Percentiles rank a stretch among this genome's conserved stretches.
These are phyloP conservation scores for Zygnema cylindricum DNA, from an alignment of 139 green algal genomes.

Conservation along the genomic window DNA sequence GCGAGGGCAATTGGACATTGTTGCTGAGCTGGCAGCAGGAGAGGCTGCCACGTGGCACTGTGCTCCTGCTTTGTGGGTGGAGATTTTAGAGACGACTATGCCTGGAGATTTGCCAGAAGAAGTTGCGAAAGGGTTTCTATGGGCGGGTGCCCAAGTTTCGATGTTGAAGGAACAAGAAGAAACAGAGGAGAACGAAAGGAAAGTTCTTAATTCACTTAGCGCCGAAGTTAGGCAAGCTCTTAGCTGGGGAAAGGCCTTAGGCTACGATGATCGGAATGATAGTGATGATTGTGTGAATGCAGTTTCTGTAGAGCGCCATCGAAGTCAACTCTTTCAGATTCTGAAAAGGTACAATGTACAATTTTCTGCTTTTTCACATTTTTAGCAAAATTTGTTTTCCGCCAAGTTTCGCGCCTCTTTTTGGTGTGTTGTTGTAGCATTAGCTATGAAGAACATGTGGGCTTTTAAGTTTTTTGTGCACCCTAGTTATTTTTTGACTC, in stretches of 20 bases:
- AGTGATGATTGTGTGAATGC: constrained; percentile 34
- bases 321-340: background rate
- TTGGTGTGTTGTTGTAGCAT: no score
- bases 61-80: constrained; percentile 32
- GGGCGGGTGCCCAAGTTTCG: constrained; percentile 4
- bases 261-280: background rate
- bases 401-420: no score
- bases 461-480: no score
- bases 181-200: background rate
- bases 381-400: no score
- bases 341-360: constrained; percentile 28
- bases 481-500: no score
- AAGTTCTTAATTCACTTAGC: background rate
- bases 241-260: background rate
- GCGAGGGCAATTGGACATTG: background rate
- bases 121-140: background rate
- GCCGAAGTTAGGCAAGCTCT: background rate
- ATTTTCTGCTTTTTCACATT: no score
- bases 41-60: constrained; percentile 35
- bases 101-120: background rate
- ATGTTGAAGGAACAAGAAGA: background rate
- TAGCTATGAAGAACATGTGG: no score
- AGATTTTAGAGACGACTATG: constrained; percentile 29
- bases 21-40: constrained; percentile 42
- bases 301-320: constrained; percentile 15